Evolutionary conservation across 2,329 filamentous ascomycete genomes (phyloP), one percentile per base, ranked within the genome.

Genomic region (Colletotrichum agaves): DNA sequence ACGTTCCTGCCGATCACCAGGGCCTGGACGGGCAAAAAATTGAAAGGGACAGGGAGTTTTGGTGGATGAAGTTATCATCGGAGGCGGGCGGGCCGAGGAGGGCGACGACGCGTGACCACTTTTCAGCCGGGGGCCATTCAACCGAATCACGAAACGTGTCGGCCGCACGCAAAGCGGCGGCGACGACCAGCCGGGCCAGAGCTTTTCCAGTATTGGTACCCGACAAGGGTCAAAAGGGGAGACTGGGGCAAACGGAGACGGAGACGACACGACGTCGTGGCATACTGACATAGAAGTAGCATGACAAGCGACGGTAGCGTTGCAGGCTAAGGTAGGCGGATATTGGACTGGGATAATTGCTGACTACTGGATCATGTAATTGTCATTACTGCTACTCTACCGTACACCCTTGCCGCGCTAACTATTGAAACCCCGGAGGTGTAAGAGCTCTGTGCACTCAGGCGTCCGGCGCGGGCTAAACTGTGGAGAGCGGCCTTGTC

Each of bases 1-100:
- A 41, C 19, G 55, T 59, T 50, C 44, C 55, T 60, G 55, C 55
- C 44, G 55, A 60, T 59, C 61, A 49, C 21, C 41, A 11, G 17
- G 61, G 31, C 61, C 12, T 31, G 44, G 23, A 27, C 11, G 61
- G 39, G 23, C 7, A 47, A 2, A 2, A 47, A 21, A 47, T 23
- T 4, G 17, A 21, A 41, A 19, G 39, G 11, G 17, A n/a, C 33
- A 55, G 52, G 52, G 33, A 37, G 12, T 12, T 11, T 39, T 15
- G 21, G 12, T 12, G 19, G 35, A 31, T 41, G 52, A 55, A 27
- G 49, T 11, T 55, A 39, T 55, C 52, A 19, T 55, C 35, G 52
- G 33, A 41, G 50, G 35, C 50, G 50, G 50, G 33, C 50, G 31
- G 50, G 50, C 50, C 50, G 50, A 39, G 17, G 21, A n/a, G 21